phyloP scores from a whole-genome alignment of 768 basidiomycete genomes.

The Chlorophyllum brunneum region DNA sequence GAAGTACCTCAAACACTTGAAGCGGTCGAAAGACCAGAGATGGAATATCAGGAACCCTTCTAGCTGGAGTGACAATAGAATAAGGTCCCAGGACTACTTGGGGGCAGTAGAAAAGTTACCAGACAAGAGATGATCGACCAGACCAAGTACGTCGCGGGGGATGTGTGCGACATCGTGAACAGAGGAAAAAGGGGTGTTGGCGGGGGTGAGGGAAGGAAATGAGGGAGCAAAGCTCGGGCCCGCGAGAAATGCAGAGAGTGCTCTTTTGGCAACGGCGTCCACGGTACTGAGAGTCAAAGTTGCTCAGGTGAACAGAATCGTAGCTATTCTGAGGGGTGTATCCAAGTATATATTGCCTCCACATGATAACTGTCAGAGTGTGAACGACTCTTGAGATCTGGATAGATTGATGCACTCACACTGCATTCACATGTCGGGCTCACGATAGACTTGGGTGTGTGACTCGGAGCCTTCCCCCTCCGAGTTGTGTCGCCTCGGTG shows the following conservation, averaged over 20 bases:
- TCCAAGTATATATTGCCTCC: neutral
- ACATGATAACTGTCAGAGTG: neutral
- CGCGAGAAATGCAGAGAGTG: neutral
- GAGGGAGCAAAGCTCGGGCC: neutral
- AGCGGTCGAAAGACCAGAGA: constrained; percentile 77
- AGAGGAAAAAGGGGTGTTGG: neutral
- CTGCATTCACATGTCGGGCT: no score
- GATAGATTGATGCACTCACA: constrained; percentile 1
- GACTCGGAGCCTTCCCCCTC: no score
- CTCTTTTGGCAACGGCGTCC: neutral
- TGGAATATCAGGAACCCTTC: constrained; percentile 65
- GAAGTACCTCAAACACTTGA: constrained; percentile 61
- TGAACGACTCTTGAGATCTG: neutral
- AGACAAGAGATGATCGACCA: constrained; percentile 32
- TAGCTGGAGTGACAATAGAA: constrained; percentile 34
- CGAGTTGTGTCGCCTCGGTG: no score
- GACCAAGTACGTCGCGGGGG: constrained; percentile 6
- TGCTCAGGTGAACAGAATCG: neutral
- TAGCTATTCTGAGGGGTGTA: neutral
- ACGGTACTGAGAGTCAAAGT: neutral
- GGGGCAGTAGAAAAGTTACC: constrained; percentile 32
- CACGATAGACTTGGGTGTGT: neutral
- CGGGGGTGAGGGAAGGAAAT: neutral
- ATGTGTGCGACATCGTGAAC: constrained; percentile 5
- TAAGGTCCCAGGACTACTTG: neutral